Evolutionary conservation across 2,329 filamentous ascomycete species (phyloP).

Genomic region (Fusarium staphyleae): DNA sequence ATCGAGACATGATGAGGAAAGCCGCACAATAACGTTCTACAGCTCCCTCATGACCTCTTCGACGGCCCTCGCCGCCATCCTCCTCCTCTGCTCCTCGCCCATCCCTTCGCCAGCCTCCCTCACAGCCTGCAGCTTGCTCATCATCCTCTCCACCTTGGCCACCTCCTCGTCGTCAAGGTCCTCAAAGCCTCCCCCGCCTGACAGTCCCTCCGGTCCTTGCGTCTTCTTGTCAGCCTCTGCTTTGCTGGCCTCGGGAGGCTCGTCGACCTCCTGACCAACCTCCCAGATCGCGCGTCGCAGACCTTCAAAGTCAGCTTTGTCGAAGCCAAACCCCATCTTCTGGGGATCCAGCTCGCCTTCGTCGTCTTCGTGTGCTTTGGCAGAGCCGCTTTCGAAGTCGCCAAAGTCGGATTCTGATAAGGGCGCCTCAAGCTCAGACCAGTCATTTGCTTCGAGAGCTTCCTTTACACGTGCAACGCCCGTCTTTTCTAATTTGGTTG

Average conservation of each 20-base stretch:
- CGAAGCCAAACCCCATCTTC: constrained; percentile 60
- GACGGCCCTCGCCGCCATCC: constrained; percentile 67
- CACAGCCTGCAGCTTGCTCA: constrained; percentile 68
- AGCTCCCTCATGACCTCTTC: constrained; percentile 70
- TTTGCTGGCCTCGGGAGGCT: constrained; percentile 12
- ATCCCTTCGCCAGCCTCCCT: constrained; percentile 66
- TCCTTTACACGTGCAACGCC: constrained; percentile 66
- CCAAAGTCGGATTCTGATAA: constrained; percentile 42
- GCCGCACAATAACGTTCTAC: constrained; percentile 31
- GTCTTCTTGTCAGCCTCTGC: constrained; percentile 20
- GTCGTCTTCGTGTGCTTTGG: constrained; percentile 40
- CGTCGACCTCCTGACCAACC: constrained; percentile 40
- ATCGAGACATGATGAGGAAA: too few species aligned
- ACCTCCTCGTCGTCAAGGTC: constrained; percentile 61
- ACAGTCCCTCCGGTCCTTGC: constrained; percentile 7
- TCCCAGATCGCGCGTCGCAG: constrained; percentile 61
- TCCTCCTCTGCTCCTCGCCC: constrained; percentile 66
- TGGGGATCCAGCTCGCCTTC: constrained; percentile 53
- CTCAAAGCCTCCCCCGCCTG: constrained; percentile 49
- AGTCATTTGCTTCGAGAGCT: constrained; percentile 71
- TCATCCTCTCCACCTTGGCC: constrained; percentile 67
- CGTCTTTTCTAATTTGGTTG: constrained; percentile 56
- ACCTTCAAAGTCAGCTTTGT: constrained; percentile 60
- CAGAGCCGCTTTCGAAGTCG: constrained; percentile 45
- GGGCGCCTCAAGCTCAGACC: constrained; percentile 52